A percentile compares a stretch with the other conserved stretches of the same genome.
phyloP scores from a whole-genome alignment of 176 grass and related monocot species.

The Ensete glaucum region DNA sequence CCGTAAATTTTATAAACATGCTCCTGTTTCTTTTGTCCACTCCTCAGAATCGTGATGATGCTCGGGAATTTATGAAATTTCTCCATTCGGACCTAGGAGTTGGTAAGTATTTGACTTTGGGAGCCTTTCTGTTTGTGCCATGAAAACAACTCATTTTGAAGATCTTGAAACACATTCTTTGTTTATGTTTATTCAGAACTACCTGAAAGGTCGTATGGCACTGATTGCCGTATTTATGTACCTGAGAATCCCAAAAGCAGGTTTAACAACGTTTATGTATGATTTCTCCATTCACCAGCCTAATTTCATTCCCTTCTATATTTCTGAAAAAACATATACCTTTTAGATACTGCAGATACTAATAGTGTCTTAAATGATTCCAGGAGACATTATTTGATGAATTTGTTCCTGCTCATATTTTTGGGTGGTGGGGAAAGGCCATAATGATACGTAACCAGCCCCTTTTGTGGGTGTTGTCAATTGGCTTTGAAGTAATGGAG shows the following conservation, averaged over 20 bases:
- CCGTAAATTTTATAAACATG: not conserved
- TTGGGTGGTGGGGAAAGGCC: conserved; percentile 99
- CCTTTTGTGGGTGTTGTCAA: conserved; percentile 94
- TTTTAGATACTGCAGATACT: conserved; percentile 51
- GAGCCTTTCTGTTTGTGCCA: conserved; percentile 11
- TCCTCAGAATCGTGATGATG: conserved; percentile 81
- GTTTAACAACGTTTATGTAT: conserved; percentile 99
- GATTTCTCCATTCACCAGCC: conserved; percentile 48
- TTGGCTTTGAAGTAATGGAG: conserved; percentile 99
- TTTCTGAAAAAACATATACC: conserved; percentile 3
- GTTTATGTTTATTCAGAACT: conserved; percentile 39
- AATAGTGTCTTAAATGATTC: conserved; percentile 63
- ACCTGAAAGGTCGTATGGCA: conserved; percentile 96
- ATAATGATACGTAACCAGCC: conserved; percentile 99
- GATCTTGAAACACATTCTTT: conserved; percentile 18
- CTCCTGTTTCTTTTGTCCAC: conserved; percentile 20
- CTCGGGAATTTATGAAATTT: conserved; percentile 93
- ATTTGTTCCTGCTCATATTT: conserved; percentile 92
- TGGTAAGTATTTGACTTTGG: conserved; percentile 44
- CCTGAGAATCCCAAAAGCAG: conserved; percentile 91
- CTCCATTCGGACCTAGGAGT: conserved; percentile 92
- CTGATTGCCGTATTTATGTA: conserved; percentile 95
- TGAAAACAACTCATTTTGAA: conserved; percentile 4
- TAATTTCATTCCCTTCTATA: conserved; percentile 32
- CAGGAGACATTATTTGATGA: conserved; percentile 99